Base-by-base conservation (phyloP, 2,329 filamentous ascomycete genomes). In the Ophiostoma quercus region DNA sequence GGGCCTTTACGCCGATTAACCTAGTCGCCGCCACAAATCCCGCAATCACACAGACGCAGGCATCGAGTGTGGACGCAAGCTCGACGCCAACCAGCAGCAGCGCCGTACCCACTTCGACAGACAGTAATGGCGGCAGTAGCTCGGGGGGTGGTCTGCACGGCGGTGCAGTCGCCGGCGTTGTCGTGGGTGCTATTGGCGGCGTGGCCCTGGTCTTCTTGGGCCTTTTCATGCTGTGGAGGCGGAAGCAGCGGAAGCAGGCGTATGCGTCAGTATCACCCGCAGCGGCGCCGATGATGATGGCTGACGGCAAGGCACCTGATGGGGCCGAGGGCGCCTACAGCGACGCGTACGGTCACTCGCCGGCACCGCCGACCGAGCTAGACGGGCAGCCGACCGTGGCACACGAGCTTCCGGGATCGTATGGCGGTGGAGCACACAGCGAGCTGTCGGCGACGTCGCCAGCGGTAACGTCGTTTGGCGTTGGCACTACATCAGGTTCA, bases 161-260 rank as follows among this genome's bases (percentile, higher is more conserved):
- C 32, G 71, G 71, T 8, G 72, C 67, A 25, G 72, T 72, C 29
- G 72, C 69, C 12, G 72, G 72, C 22, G 66, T 73, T 22, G 71
- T 51, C 6, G 29, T 73, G 11, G 72, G 72, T 25, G 62, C 34
- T 3, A 32, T 72, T 6, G 70, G 62, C 6, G 68, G 47, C 29
- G 37, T 72, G 5, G 73, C 67, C 41, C 43, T 72, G n/a, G 29
- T 71, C 5, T 69, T n/a, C 7, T 54, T 60, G 4, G 68, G 57
- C n/a, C 14, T 63, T 2, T 71, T 73, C 37, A 47, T 71, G 12
- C 25, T 71, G 41, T 67, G 71, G 70, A 66, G 68, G 22, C 71
- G 68, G 32, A 43, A 54, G 41, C 67, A 68, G 16, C 37, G 68
- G 54, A 65, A 69, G 25, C 63, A 43, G 63, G 29, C n/a, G 32